A percentile compares a stretch with the other conserved stretches of the same genome.
Conservation (phyloP, 345 rosid genomes). For the Melaleuca quinquenervia region DNA sequence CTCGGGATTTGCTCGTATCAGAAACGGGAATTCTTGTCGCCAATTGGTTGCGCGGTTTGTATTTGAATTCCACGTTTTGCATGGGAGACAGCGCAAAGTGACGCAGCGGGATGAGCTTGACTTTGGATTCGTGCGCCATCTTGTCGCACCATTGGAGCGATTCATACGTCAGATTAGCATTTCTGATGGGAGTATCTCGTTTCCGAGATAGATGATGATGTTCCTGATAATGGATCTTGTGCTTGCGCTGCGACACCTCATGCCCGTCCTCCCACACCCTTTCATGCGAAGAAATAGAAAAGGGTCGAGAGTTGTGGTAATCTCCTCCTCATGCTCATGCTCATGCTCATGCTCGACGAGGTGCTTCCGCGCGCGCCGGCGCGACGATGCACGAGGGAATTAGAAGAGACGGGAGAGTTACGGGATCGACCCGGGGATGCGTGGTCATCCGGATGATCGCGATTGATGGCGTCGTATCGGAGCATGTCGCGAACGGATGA, state of each 20-base stretch:
- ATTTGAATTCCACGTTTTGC: neutral
- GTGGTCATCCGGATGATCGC: neutral
- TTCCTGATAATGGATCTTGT: neutral
- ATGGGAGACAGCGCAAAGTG: neutral
- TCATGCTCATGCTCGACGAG: neutral
- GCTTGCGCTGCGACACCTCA: neutral
- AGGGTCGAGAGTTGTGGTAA: neutral
- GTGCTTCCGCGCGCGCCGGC: neutral
- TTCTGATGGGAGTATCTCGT: neutral
- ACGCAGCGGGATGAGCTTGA: neutral
- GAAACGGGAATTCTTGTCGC: neutral
- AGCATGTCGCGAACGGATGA: neutral
- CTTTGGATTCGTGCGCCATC: neutral
- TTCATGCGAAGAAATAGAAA: neutral
- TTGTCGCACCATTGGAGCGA: neutral
- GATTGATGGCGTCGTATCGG: neutral
- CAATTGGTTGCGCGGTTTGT: neutral
- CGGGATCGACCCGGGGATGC: neutral
- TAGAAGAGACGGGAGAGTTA: neutral
- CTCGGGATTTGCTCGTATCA: neutral
- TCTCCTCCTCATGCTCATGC: too few species aligned
- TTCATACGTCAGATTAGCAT: neutral
- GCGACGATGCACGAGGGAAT: too few species aligned
- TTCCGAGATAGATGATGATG: neutral
- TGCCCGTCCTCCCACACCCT: neutral